A percentile compares a stretch with the other conserved stretches of the same genome.
Conservation (phyloP, 495 filamentous ascomycete species). For the Hypoxylon fuscum region DNA sequence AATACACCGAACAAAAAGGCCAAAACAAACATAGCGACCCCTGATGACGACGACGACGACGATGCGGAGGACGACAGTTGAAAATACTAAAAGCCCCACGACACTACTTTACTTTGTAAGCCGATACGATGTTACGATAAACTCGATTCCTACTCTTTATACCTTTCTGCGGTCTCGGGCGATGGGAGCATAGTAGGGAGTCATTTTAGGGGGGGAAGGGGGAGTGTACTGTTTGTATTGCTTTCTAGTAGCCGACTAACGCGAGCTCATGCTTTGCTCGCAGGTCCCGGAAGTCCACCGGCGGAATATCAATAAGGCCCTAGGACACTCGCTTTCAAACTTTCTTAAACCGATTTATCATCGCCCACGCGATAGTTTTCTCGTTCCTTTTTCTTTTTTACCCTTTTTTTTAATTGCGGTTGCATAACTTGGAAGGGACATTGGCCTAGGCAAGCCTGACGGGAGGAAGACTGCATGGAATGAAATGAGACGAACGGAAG, state of each 20-base stretch:
- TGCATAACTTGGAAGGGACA: slow-evolving; percentile 42
- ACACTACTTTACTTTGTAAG: slow-evolving; percentile 43
- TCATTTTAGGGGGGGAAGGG: slow-evolving; percentile 30
- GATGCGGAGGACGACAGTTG: slow-evolving; percentile 58
- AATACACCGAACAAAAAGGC: slow-evolving; percentile 63
- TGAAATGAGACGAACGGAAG: slow-evolving; percentile 47
- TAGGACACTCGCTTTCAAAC: slow-evolving; percentile 47
- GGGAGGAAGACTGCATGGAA: slow-evolving; percentile 48
- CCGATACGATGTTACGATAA: slow-evolving; percentile 46
- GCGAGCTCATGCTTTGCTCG: slow-evolving; percentile 29
- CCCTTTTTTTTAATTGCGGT: slow-evolving; percentile 34
- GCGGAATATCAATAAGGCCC: slow-evolving; percentile 39
- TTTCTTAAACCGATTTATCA: slow-evolving; percentile 46
- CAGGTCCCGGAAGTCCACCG: slow-evolving; percentile 29
- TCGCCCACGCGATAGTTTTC: slow-evolving; percentile 46
- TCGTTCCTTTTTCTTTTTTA: slow-evolving; percentile 19
- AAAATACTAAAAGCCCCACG: slow-evolving; percentile 14
- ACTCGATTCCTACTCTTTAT: slow-evolving; percentile 42
- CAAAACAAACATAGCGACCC: slow-evolving; percentile 55
- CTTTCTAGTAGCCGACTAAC: slow-evolving; percentile 28
- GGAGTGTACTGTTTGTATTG: slow-evolving; percentile 36
- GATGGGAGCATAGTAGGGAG: slow-evolving; percentile 47
- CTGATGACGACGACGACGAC: slow-evolving; percentile 63
- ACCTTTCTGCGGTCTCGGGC: slow-evolving; percentile 43
- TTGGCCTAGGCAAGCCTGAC: slow-evolving; percentile 34